Evolutionary conservation across 2,329 filamentous ascomycete genomes (phyloP).

Genomic region (Stromatinia cepivora): DNA sequence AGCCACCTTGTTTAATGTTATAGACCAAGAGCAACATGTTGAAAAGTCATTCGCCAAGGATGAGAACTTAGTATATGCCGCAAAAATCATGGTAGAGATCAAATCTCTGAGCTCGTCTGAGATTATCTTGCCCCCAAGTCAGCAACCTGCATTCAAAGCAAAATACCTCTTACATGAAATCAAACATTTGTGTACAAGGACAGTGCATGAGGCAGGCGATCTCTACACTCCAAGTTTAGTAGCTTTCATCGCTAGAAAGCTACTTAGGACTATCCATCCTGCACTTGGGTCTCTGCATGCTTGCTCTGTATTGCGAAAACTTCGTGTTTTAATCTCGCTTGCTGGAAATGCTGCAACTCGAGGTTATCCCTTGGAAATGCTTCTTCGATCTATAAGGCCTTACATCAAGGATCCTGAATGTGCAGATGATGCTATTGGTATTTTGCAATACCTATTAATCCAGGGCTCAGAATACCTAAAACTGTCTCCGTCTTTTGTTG

Average conservation of each 20-base stretch:
- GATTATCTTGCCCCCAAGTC: constrained; percentile 67
- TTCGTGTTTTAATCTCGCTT: constrained; percentile 77
- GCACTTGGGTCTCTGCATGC: constrained; percentile 85
- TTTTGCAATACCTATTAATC: constrained; percentile 79
- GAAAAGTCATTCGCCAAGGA: constrained; percentile 69
- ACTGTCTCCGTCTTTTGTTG: constrained; percentile 70
- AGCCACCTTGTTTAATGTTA: constrained; percentile 71
- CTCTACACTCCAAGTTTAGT: constrained; percentile 79
- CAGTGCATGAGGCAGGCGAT: constrained; percentile 60
- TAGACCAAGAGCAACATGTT: constrained; percentile 59
- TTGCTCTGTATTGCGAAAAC: constrained; percentile 81
- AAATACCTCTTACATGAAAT: constrained; percentile 76
- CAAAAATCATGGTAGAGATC: constrained; percentile 67
- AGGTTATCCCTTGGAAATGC: constrained; percentile 87
- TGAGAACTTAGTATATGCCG: constrained; percentile 58
- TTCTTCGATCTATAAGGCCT: constrained; percentile 74
- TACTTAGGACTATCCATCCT: constrained; percentile 79
- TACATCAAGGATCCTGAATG: constrained; percentile 84
- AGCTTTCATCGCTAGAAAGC: constrained; percentile 69
- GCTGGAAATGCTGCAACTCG: constrained; percentile 70
- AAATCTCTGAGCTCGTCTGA: constrained; percentile 65
- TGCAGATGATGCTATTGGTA: constrained; percentile 83
- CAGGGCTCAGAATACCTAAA: constrained; percentile 65
- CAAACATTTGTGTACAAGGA: constrained; percentile 72
- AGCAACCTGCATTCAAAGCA: constrained; percentile 83